These are phyloP conservation scores for Pyracantha coccinea DNA, from an alignment of 331 rosid genomes.

Conservation along the genomic window DNA sequence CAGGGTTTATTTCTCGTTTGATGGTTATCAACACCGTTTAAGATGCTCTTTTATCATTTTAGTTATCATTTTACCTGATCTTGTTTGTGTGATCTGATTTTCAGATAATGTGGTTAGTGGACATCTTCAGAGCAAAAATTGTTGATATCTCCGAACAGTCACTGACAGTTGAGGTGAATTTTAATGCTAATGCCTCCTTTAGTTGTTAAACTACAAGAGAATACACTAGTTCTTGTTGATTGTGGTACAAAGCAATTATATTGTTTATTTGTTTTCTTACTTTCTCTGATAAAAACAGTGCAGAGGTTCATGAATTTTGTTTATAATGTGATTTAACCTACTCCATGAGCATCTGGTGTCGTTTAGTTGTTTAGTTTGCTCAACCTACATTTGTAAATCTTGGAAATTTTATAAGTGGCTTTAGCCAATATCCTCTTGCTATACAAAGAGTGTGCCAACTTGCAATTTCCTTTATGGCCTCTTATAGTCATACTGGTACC, in stretches of 20 bases:
- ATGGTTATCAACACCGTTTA: neutral
- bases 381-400: neutral
- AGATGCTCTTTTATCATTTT: neutral
- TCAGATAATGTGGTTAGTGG: constrained; percentile 59
- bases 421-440: neutral
- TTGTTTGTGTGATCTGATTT: neutral
- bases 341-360: neutral
- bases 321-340: neutral
- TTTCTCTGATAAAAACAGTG: neutral
- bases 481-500: neutral
- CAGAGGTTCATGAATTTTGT: neutral
- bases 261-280: neutral
- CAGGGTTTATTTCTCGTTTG: neutral
- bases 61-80: neutral
- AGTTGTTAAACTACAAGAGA: neutral
- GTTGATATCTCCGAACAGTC: constrained; percentile 50
- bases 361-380: neutral
- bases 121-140: constrained; percentile 47
- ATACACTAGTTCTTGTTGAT: neutral
- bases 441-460: neutral
- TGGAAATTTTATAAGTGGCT: neutral
- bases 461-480: neutral
- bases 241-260: neutral
- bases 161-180: constrained; percentile 48
- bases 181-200: neutral